Percentiles rank a stretch among this genome's conserved stretches.
phyloP scores from a whole-genome alignment of 768 basidiomycete genomes.

The Xanthoconium stramineum region DNA sequence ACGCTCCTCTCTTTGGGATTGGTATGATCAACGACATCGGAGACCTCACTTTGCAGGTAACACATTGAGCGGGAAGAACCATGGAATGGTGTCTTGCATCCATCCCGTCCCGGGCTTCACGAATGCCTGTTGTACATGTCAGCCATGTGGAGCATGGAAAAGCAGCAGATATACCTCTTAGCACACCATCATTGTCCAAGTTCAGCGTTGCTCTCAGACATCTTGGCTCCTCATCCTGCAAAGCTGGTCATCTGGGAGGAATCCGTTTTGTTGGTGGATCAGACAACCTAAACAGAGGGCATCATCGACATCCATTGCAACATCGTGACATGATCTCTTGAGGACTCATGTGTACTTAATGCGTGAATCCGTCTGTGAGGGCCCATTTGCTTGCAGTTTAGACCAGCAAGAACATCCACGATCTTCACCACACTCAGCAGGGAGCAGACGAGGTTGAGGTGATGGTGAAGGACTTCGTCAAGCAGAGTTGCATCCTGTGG shows the following conservation, averaged over 20 bases:
- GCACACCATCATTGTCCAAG: slow-evolving; percentile 16
- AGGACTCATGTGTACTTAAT: slow-evolving; percentile 14
- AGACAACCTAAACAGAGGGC: slow-evolving; percentile 18
- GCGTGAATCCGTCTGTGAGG: slow-evolving; percentile 13
- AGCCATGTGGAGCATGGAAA: not conserved
- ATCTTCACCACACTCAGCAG: slow-evolving; percentile 15
- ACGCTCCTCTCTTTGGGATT: no score
- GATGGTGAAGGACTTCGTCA: slow-evolving; percentile 13
- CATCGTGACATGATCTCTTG: slow-evolving; percentile 21
- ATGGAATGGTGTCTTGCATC: slow-evolving; percentile 21
- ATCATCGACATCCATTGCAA: slow-evolving; percentile 28
- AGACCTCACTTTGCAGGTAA: no score
- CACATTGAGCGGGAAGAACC: slow-evolving; percentile 5
- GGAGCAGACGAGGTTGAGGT: slow-evolving; percentile 1
- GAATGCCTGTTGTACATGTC: slow-evolving; percentile 3
- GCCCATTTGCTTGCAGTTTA: slow-evolving; percentile 10
- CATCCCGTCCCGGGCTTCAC: slow-evolving; percentile 18
- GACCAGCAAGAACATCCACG: slow-evolving; percentile 12
- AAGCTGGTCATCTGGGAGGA: slow-evolving; percentile 13
- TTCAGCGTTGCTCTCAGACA: slow-evolving; percentile 39
- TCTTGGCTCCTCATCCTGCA: slow-evolving; percentile 29
- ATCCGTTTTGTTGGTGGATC: slow-evolving; percentile 17
- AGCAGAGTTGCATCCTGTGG: slow-evolving; percentile 27
- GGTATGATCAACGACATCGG: no score
- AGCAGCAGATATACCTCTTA: slow-evolving; percentile 10